Conservation (phyloP, 148 eudicot species). For the Suaeda aralocaspica region DNA sequence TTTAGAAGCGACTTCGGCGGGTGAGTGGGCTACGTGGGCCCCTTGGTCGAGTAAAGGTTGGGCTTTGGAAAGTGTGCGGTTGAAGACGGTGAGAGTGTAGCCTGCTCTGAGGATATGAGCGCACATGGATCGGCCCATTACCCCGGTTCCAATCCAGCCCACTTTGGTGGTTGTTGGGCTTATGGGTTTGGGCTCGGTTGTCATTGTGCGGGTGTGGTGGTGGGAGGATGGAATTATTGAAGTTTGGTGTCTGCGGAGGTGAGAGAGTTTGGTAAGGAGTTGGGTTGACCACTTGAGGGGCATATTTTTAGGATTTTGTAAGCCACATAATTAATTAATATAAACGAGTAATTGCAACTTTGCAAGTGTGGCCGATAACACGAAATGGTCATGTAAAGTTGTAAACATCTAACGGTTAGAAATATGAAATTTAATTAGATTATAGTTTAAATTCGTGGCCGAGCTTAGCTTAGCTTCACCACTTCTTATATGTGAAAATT, state of each 20-base stretch:
- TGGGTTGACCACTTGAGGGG: background rate
- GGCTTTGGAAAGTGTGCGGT: constrained; percentile 84
- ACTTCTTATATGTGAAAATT: too few relatives aligned
- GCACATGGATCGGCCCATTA: constrained; percentile 96
- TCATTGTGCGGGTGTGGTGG: constrained; percentile 47
- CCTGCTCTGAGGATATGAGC: constrained; percentile 83
- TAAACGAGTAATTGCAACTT: too few relatives aligned
- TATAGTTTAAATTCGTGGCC: too few relatives aligned
- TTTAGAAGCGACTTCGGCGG: constrained; percentile 53
- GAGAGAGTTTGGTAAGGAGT: constrained; percentile 20
- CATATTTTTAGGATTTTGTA: too few relatives aligned
- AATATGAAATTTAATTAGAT: too few relatives aligned
- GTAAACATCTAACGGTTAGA: too few relatives aligned
- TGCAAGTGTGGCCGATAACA: too few relatives aligned
- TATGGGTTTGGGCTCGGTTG: constrained; percentile 31
- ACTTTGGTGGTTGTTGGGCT: constrained; percentile 60
- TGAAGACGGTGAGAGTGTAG: constrained; percentile 76
- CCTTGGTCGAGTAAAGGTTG: constrained; percentile 51
- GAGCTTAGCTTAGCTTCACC: too few relatives aligned
- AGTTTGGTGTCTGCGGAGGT: constrained; percentile 16
- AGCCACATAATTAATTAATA: background rate
- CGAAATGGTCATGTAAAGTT: too few relatives aligned
- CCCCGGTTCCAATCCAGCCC: constrained; percentile 98
- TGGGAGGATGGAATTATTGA: too few relatives aligned
- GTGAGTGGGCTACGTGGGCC: constrained; percentile 60